phyloP scores from a whole-genome alignment of 2,329 filamentous ascomycete genomes.

The Colletotrichum lupini region DNA sequence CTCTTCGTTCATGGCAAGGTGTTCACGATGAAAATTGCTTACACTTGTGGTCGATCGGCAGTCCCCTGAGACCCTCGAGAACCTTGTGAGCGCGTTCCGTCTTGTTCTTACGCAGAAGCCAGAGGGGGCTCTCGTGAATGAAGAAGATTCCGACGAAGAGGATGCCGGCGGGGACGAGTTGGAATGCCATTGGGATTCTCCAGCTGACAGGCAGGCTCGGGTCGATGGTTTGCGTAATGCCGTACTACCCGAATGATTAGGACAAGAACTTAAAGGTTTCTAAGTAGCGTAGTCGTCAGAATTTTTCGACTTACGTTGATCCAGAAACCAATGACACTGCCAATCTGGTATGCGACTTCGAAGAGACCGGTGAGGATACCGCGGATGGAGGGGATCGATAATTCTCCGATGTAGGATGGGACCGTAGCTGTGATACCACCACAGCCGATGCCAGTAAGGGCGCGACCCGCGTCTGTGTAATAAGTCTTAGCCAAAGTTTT shows the following conservation, averaged over 20 bases:
- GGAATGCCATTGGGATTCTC: slow-evolving; percentile 61
- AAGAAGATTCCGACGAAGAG: slow-evolving; percentile 58
- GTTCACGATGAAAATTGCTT: background rate
- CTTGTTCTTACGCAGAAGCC: slow-evolving; percentile 36
- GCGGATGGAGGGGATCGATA: slow-evolving; percentile 67
- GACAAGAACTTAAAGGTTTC: background rate
- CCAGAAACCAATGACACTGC: slow-evolving; percentile 63
- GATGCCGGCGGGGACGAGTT: slow-evolving; percentile 54
- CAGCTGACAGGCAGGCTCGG: slow-evolving; percentile 49
- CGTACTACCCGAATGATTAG: slow-evolving; percentile 41
- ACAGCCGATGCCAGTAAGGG: slow-evolving; percentile 66
- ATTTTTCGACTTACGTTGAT: slow-evolving; percentile 44
- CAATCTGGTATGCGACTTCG: slow-evolving; percentile 65
- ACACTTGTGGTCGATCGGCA: slow-evolving; percentile 52
- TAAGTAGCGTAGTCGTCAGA: background rate
- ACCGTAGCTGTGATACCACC: slow-evolving; percentile 65
- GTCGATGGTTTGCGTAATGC: slow-evolving; percentile 52
- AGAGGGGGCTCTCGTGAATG: slow-evolving; percentile 40
- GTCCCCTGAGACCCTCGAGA: slow-evolving; percentile 54
- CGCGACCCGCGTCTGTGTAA: slow-evolving; percentile 57
- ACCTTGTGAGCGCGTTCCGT: slow-evolving; percentile 44
- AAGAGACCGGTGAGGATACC: slow-evolving; percentile 67
- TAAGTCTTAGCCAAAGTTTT: background rate
- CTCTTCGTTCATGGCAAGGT: no score
- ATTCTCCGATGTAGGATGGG: slow-evolving; percentile 72